phyloP scores from a whole-genome alignment of 768 basidiomycete genomes.

The Tubosaeta sp. region DNA sequence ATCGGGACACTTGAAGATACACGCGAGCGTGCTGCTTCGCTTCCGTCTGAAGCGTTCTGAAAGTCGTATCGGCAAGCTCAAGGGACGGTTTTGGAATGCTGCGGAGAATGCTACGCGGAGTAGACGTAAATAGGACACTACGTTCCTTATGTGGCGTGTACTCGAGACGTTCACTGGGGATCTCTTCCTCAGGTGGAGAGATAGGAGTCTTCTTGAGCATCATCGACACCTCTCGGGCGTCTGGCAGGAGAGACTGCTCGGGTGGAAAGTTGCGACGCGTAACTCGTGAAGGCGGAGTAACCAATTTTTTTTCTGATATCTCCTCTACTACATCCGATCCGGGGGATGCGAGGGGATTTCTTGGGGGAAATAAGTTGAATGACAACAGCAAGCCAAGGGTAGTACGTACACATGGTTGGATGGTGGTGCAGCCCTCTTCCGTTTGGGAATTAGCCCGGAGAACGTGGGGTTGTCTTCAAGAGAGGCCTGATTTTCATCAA shows the following conservation, averaged over 20 bases:
- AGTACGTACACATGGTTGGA: conserved; percentile 10
- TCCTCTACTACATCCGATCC: conserved; percentile 10
- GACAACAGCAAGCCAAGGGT: background rate
- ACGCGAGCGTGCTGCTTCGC: conserved; percentile 16
- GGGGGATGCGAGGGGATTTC: conserved; percentile 19
- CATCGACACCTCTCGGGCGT: conserved; percentile 47
- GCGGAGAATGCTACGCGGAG: conserved; percentile 27
- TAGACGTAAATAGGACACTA: conserved; percentile 15
- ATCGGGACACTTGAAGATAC: conserved; percentile 23
- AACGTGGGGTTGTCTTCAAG: conserved; percentile 59
- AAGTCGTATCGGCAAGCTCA: conserved; percentile 18
- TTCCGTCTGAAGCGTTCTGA: conserved; percentile 19
- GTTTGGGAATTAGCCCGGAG: conserved; percentile 46
- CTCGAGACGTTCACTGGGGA: background rate
- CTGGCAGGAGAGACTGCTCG: conserved; percentile 48
- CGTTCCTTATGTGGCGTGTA: conserved; percentile 19
- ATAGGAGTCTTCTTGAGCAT: conserved; percentile 44
- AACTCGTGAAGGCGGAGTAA: conserved; percentile 19
- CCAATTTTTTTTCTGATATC: conserved; percentile 10
- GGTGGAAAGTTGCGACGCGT: conserved; percentile 17
- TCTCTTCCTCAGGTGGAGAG: conserved; percentile 32
- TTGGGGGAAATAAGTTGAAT: background rate
- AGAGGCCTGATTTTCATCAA: conserved; percentile 49
- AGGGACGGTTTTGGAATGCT: conserved; percentile 18
- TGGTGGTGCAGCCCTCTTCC: conserved; percentile 33